Evolutionary conservation across 768 basidiomycete genomes (phyloP), one percentile per base, ranked within the genome.

Genomic region (Tephrocybe sp.): DNA sequence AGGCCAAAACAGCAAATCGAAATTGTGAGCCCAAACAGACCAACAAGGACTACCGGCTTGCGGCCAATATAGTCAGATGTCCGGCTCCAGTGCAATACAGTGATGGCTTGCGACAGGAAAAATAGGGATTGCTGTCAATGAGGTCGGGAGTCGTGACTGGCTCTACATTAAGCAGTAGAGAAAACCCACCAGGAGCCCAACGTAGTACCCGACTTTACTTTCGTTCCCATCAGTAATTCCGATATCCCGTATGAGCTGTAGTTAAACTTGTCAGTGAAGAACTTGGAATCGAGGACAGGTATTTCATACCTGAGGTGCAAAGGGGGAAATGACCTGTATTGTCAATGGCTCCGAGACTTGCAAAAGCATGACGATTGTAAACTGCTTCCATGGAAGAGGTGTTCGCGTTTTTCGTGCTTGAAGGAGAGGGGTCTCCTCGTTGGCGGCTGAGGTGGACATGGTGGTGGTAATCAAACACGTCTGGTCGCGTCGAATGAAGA

Each of bases 291-390:
- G 7, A 3, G 22, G 18, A 19, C 1, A 2, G 21, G n/a, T n/a
- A n/a, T n/a, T n/a, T n/a, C 51, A 24, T 5, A 85, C 86, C 72
- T 89, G 80, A 3, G 86, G 86, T 18, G 83, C 77, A 59, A 89
- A 90, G 0, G 89, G 89, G 38, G 80, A 80, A 53, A 91, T 89
- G 47, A 91, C 84, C 53, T 88, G 79, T 5, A 79, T 79, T 1
- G 88, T 87, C 56, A 92, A 69, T 1, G 89, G 89, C 62, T 92
- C 89, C 27, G 87, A 75, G 32, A 90, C 79, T 63, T 89, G 87
- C 18, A 91, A 74, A 57, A 89, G 74, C 47, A 92, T 63, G 3
- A 90, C 72, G 52, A 92, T 80, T 35, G 73, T 72, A 51, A 89
- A 76, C 71, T 90, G 89, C 52, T 74, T 74, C 80, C 76, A 82